A percentile compares a stretch with the other conserved stretches of the same genome.
Evolutionary conservation across 352 stramenopile species (phyloP).

Genomic region (Phytophthora cactorum): DNA sequence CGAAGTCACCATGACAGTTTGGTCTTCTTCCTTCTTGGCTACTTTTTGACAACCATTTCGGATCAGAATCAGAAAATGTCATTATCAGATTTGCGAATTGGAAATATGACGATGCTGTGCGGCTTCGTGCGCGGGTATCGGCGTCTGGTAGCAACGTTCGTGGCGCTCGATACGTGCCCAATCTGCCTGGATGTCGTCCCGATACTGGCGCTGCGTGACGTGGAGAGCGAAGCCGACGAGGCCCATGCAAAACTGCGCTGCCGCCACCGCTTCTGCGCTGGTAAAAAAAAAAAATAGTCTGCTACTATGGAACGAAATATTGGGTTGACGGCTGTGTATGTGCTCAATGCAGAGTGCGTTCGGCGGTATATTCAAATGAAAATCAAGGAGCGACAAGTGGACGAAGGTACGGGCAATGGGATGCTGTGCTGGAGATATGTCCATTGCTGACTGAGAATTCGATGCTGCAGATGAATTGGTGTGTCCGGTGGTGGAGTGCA

Average conservation of each 20-base stretch:
- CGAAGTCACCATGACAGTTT: slow-evolving; percentile 17
- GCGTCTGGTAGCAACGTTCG: slow-evolving; percentile 56
- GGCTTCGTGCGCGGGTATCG: slow-evolving; percentile 60
- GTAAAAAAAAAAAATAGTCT: slow-evolving; percentile 13
- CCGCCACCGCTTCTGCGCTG: slow-evolving; percentile 64
- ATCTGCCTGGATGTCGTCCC: slow-evolving; percentile 73
- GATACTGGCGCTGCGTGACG: slow-evolving; percentile 43
- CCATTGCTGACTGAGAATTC: slow-evolving; percentile 6
- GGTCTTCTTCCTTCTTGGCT: slow-evolving; percentile 12
- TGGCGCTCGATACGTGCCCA: slow-evolving; percentile 45
- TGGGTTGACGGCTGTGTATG: neutral
- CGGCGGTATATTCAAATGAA: slow-evolving; percentile 65
- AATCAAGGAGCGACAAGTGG: slow-evolving; percentile 61
- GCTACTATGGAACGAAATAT: neutral
- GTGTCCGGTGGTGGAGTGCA: slow-evolving; percentile 67
- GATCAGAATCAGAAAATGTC: slow-evolving; percentile 3
- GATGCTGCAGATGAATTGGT: slow-evolving; percentile 60
- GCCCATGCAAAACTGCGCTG: slow-evolving; percentile 55
- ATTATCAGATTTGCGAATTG: neutral
- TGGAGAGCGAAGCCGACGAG: slow-evolving; percentile 28
- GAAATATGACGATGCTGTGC: slow-evolving; percentile 44
- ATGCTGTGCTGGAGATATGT: neutral
- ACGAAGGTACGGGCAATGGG: slow-evolving; percentile 45
- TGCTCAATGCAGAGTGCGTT: slow-evolving; percentile 47
- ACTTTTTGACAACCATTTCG: slow-evolving; percentile 10